phyloP scores from a whole-genome alignment of 306 rosid genomes.

The Alnus glutinosa region DNA sequence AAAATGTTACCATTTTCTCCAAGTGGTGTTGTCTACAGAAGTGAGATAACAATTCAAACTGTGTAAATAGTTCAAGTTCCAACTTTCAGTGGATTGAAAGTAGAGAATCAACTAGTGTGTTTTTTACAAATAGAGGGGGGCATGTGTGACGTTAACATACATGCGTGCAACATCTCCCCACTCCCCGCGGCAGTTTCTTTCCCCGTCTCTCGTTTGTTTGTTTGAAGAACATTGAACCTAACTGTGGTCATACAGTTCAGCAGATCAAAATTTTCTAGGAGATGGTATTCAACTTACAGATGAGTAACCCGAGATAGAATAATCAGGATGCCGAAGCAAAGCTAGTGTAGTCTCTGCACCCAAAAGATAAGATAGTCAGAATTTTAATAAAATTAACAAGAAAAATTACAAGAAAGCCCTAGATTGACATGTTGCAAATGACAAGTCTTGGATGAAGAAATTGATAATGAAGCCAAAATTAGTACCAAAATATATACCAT shows the following conservation, averaged over 20 bases:
- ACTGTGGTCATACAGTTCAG: background rate
- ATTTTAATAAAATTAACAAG: conserved; percentile 7
- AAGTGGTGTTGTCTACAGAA: background rate
- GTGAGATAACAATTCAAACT: background rate
- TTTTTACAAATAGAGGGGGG: background rate
- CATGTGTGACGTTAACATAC: background rate
- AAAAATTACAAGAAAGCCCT: background rate
- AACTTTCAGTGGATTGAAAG: background rate
- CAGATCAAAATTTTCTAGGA: conserved; percentile 13
- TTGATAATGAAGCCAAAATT: background rate
- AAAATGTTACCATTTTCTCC: background rate
- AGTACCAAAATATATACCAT: background rate
- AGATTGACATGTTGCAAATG: background rate
- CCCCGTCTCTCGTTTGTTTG: background rate
- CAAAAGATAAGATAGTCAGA: conserved; percentile 31
- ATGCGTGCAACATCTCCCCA: too few species aligned
- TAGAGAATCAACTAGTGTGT: background rate
- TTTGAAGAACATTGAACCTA: background rate
- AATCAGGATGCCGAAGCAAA: conserved; percentile 92
- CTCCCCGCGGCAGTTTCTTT: background rate
- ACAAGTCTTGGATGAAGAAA: background rate
- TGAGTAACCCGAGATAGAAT: conserved; percentile 87
- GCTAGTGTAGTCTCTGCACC: conserved; percentile 85
- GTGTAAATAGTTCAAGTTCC: background rate
- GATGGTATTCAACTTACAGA: conserved; percentile 66